Evolutionary conservation across 192 early-diverging fungal species (phyloP).

Genomic region (Coemansia sp.): DNA sequence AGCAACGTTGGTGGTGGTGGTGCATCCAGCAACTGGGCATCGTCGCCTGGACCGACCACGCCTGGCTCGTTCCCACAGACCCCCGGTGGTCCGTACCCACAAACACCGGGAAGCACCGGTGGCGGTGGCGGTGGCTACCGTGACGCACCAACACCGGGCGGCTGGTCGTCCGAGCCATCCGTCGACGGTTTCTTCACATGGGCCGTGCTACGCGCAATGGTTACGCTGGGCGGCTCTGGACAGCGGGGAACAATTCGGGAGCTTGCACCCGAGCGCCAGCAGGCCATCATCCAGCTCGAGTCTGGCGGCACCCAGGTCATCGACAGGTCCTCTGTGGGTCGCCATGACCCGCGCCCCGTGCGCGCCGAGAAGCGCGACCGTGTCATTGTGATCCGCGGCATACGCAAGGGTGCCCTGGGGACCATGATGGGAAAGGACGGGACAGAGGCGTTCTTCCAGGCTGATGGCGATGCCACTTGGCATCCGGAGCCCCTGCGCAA

Average conservation of each 20-base stretch:
- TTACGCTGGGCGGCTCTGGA: conserved; percentile 36
- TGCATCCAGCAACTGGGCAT: conserved; percentile 19
- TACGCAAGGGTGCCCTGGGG: conserved; percentile 61
- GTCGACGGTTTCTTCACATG: conserved; percentile 55
- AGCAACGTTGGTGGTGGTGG: conserved; percentile 54
- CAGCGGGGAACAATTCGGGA: conserved; percentile 57
- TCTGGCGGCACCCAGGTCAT: conserved; percentile 51
- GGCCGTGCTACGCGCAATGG: conserved; percentile 49
- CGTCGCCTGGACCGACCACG: conserved; percentile 22
- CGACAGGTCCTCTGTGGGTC: conserved; percentile 33
- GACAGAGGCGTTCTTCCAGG: conserved; percentile 70
- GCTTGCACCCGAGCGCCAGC: conserved; percentile 54
- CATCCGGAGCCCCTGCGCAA: conserved; percentile 45
- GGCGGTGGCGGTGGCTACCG: conserved; percentile 17
- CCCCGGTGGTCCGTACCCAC: conserved; percentile 35
- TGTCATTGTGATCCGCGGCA: conserved; percentile 67
- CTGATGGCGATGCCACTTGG: conserved; percentile 52
- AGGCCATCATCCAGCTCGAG: conserved; percentile 52
- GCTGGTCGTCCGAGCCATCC: conserved; percentile 41
- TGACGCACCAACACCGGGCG: conserved; percentile 48
- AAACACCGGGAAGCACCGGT: conserved; percentile 39
- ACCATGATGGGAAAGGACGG: conserved; percentile 72
- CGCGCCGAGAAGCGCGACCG: conserved; percentile 71
- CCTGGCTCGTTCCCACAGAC: conserved; percentile 17
- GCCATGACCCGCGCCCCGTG: conserved; percentile 52